A percentile compares a stretch with the other conserved stretches of the same genome.
These are phyloP conservation scores for Dinochytrium kinnereticum DNA, from an alignment of 371 early-diverging fungal species.

Conservation along the genomic window DNA sequence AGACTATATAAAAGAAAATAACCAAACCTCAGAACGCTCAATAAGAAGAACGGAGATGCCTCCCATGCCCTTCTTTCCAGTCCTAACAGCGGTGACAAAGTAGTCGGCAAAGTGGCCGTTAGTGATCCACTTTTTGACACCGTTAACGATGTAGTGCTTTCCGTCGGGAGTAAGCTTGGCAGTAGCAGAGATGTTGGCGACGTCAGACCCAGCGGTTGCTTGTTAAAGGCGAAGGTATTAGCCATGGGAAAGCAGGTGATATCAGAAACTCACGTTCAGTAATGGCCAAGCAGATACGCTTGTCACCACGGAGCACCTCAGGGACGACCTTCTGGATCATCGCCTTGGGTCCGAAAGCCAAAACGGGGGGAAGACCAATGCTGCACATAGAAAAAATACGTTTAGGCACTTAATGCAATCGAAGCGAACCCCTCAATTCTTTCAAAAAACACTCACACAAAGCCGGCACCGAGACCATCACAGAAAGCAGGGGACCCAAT, in stretches of 20 bases:
- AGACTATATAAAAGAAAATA: too few relatives aligned
- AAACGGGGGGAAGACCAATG: slow-evolving; percentile 65
- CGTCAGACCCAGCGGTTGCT: slow-evolving; percentile 53
- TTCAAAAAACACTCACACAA: slow-evolving; percentile 11
- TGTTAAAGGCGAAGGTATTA: slow-evolving; percentile 17
- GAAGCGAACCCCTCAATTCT: too few relatives aligned
- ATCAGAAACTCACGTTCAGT: slow-evolving; percentile 55
- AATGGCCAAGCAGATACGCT: slow-evolving; percentile 53
- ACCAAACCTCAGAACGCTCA: slow-evolving; percentile 27
- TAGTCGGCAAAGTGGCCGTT: slow-evolving; percentile 46
- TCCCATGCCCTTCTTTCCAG: slow-evolving; percentile 26
- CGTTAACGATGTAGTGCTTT: slow-evolving; percentile 58
- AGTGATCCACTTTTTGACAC: slow-evolving; percentile 53
- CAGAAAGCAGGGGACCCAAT: slow-evolving; percentile 42
- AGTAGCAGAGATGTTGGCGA: slow-evolving; percentile 16
- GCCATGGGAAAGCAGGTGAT: background rate
- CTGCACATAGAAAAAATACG: background rate
- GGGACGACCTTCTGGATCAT: slow-evolving; percentile 42
- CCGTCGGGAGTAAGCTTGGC: slow-evolving; percentile 49
- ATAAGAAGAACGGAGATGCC: slow-evolving; percentile 58
- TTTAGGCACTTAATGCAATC: background rate
- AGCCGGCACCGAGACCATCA: slow-evolving; percentile 23
- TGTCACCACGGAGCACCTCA: slow-evolving; percentile 45
- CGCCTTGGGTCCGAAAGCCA: slow-evolving; percentile 47
- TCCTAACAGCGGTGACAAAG: slow-evolving; percentile 43